Evolutionary conservation across 1,139 yeast species (phyloP).

Genomic region (Hansenula lynferdii): DNA sequence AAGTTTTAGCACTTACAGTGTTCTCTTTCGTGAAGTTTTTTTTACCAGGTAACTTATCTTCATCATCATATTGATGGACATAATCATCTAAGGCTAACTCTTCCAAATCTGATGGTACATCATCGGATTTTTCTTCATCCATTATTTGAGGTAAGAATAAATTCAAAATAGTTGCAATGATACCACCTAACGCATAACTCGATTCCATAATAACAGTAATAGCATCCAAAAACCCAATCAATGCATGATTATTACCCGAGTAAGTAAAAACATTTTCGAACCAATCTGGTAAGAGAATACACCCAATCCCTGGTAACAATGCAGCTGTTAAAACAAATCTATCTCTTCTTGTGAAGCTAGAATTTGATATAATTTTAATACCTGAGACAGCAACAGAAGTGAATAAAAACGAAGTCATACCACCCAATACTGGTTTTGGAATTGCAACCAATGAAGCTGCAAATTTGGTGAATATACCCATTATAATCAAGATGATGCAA

Average conservation of each 20-base stretch:
- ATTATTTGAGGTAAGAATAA: slow-evolving; percentile 64
- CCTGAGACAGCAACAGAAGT: slow-evolving; percentile 90
- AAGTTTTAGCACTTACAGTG: slow-evolving; percentile 4
- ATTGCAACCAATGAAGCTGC: slow-evolving; percentile 87
- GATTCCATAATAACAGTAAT: slow-evolving; percentile 81
- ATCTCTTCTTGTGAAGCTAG: slow-evolving; percentile 82
- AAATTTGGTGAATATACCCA: slow-evolving; percentile 87
- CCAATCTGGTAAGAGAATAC: slow-evolving; percentile 74
- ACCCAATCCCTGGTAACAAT: slow-evolving; percentile 73
- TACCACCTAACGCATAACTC: slow-evolving; percentile 80
- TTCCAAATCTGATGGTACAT: slow-evolving; percentile 11
- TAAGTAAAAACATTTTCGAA: slow-evolving; percentile 73
- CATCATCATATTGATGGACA: slow-evolving; percentile 13
- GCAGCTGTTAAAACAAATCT: slow-evolving; percentile 78
- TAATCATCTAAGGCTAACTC: slow-evolving; percentile 12
- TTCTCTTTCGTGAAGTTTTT: slow-evolving; percentile 4
- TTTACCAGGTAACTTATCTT: background rate
- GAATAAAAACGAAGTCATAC: slow-evolving; percentile 88
- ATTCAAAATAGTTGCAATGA: slow-evolving; percentile 70
- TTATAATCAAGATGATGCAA: slow-evolving; percentile 72
- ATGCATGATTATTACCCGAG: slow-evolving; percentile 55
- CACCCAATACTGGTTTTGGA: slow-evolving; percentile 83
- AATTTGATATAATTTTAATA: slow-evolving; percentile 67
- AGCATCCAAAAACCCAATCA: slow-evolving; percentile 74
- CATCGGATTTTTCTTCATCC: slow-evolving; percentile 35